phyloP scores from a whole-genome alignment of 176 grass and related monocot genomes.

The Eragrostis curvula region DNA sequence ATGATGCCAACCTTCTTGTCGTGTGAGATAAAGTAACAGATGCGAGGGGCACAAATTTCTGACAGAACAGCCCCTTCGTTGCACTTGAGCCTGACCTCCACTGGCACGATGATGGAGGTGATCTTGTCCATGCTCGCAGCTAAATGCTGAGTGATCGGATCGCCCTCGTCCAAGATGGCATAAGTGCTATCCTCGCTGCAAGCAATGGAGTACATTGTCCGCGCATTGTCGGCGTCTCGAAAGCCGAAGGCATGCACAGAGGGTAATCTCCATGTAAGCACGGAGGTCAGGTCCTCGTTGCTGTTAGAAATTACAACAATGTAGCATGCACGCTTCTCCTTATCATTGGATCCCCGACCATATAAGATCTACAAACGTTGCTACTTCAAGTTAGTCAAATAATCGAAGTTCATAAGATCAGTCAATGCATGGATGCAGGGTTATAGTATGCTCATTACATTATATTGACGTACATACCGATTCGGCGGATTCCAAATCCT shows the following conservation, averaged over 20 bases:
- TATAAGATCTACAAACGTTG: conserved; percentile 18
- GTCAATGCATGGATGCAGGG: too few relatives aligned
- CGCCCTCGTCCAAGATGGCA: conserved; percentile 2
- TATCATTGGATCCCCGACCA: background rate
- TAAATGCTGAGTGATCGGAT: background rate
- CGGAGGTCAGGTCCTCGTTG: background rate
- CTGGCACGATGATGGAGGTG: background rate
- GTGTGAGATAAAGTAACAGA: background rate
- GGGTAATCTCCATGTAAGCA: background rate
- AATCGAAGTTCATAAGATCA: too few relatives aligned
- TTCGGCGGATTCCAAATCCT: background rate
- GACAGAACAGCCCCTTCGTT: background rate
- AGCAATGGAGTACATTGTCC: background rate
- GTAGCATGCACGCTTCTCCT: background rate
- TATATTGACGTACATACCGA: too few relatives aligned
- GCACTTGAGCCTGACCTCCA: background rate
- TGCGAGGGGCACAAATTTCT: background rate
- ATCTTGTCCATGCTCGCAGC: background rate
- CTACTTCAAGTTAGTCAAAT: too few relatives aligned
- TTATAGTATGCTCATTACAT: too few relatives aligned
- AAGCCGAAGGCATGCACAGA: conserved; percentile 22
- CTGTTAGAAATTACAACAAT: conserved; percentile 35
- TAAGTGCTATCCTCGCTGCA: background rate
- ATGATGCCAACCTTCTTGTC: background rate
- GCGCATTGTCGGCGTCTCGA: background rate